Base-by-base conservation (phyloP, 2,329 filamentous ascomycete species). In the Pseudomassariella vexata region DNA sequence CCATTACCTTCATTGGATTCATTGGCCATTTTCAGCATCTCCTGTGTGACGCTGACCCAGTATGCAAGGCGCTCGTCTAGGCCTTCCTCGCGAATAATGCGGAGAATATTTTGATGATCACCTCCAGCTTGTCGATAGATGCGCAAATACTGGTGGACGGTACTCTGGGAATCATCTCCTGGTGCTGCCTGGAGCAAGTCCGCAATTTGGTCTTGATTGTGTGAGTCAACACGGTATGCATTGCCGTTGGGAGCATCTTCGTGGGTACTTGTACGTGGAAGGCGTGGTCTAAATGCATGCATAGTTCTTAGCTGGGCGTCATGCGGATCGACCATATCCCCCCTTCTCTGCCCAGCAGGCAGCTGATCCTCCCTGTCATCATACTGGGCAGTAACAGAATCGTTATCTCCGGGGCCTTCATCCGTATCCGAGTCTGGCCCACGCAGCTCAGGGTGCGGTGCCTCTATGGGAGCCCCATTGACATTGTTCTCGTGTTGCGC, bases 71-170 rank as follows among this genome's bases (percentile, higher is more conserved):
- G 69, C 9, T 76, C 71, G 34, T 73, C 65, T 3, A 76, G 64
- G 5, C 70, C 66, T 44, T 82, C 77, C 22, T 75, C 68, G 23
- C 71, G 67, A 19, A 82, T 77, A 15, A 84, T 75, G 24, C 66
- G 61, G 3, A 81, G 43, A 17, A 84, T 75, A 37, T 66, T 68
- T 21, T 72, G 63, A 0, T 69, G 68, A 43, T 82, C 68, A 5
- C 78, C 78, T 25, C 68, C 66, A 2, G 77, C 76, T 34, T 73
- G 71, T 24, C 68, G 64, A 54, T 77, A 80, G 22, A 74, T 78
- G 34, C 63, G 66, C 43, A 70, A 60, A 53, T 61, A 75, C 48
- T 63, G 70, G 37, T 49, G 62, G 19, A 55, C 62, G 24, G 52
- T 52, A 4, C 49, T 42, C 2, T 45, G 38, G 4, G 31, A 35